Base-by-base conservation (phyloP, 176 grass and related monocot genomes). In the Otatea glauca region DNA sequence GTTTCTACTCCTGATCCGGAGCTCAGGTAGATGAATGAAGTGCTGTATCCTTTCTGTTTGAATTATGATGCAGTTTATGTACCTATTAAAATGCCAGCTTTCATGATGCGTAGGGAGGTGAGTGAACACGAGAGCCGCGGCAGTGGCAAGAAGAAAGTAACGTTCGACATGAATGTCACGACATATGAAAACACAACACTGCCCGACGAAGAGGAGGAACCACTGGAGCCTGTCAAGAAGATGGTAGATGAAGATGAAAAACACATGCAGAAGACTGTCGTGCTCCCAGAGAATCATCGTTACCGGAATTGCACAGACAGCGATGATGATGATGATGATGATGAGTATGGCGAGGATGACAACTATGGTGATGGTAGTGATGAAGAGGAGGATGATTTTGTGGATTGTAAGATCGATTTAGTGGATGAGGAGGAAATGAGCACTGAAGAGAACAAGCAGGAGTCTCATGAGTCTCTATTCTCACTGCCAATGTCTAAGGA, bases 391-490 rank as follows among this genome's bases (percentile, higher is more conserved):
- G 83, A 81, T 27, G 80, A 85, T 79, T 86, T 75, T 60, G 20
- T 83, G 32, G 89, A 90, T 59, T 90, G 84, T 75, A 78, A 67
- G 84, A 86, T 84, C 88, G 91, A 84, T 80, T 92, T 84, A 56
- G 54, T 81, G 80, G 90, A 76, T 71, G 85, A 76, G 65, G 86
- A 84, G 37, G 87, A 90, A 32, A 9, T 87, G 6, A 44, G 24
- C 49, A 71, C 75, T 17, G 88, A 86, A 69, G 91, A 83, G 32
- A 86, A 88, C 72, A 84, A 86, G 5, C 85, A 95, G 74, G 95
- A 98, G 77, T 94, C 93, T 23, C 88, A 89, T 1, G 93, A 92
- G 45, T 96, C 96, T 16, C 91, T 96, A 20, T 99, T 96, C 78
- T 94, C 91, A 24, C 56, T 99, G 42, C 85, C 91, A 53, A 79